Evolutionary conservation across 805 yeast species (phyloP), one percentile per base, ranked within the genome.

Genomic region (Ogataea pignaliae): DNA sequence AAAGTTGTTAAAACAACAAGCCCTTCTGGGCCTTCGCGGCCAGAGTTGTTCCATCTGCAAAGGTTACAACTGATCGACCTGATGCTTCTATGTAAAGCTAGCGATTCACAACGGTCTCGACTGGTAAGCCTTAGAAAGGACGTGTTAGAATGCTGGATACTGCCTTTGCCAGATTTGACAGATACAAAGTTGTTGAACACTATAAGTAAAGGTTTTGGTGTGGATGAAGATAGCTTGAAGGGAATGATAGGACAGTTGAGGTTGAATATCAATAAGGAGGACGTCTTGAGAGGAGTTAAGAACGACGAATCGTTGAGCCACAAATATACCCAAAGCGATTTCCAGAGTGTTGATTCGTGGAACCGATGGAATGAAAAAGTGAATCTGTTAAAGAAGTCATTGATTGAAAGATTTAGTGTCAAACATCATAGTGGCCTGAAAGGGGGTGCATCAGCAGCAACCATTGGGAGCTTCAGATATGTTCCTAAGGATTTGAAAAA

Each of bases 61-160:
- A 43, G 50, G 29, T 34, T 53, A 12, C 53, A 53, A 32, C 26
- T 53, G 28, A 44, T 53, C 26, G 57, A 53, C 34, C 37, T 53
- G 32, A 34, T 53, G 16, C 41, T 53, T 15, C 42, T 47, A 29
- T 47, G 46, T 40, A 53, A 53, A 38, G 44, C 43, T 29, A 48
- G 48, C 29, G 53, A 49, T 14, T 29, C 45, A 15, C 54, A 53
- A 34, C 37, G 46, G 21, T 34, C 34, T n/a, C 41, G 33, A 34
- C 45, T 53, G 26, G 40, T 50, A 10, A 21, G 29, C 8, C 36
- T 45, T n/a, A 42, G 57, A 37, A 11, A 36, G 17, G 38, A 36
- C 30, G 34, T 53, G 6, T 29, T 50, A 14, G 21, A 41, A 10
- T 50, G 47, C 26, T 31, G 40, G 13, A 48, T 40, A 39, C 35